A percentile compares a stretch with the other conserved stretches of the same genome.
phyloP scores from a whole-genome alignment of 148 eudicot genomes.

The Cornus suecica region DNA sequence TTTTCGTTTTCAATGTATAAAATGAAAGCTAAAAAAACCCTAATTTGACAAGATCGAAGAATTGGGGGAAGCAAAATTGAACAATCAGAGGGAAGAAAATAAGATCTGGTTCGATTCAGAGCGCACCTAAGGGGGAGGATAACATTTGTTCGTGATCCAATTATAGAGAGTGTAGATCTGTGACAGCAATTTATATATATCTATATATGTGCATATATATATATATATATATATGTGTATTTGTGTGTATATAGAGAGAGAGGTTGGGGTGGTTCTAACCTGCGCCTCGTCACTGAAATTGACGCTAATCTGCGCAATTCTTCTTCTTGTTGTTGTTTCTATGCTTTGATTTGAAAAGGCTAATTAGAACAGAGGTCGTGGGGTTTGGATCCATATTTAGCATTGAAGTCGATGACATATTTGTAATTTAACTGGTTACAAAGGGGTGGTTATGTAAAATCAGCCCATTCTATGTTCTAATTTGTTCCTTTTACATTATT shows the following conservation, averaged over 20 bases:
- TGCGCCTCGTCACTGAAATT: not conserved
- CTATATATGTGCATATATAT: no score
- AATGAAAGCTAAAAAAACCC: not conserved
- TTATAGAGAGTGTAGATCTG: not conserved
- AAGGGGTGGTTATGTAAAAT: not conserved
- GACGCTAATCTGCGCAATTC: not conserved
- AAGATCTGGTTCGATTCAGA: not conserved
- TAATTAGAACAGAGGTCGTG: not conserved
- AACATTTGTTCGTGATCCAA: not conserved
- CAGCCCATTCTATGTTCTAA: not conserved
- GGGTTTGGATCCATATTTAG: not conserved
- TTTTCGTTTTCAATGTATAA: constrained; percentile 10
- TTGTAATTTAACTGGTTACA: not conserved
- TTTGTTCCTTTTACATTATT: no score
- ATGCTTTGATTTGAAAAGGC: not conserved
- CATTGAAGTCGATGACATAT: not conserved
- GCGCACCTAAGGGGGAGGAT: not conserved
- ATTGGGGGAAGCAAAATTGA: not conserved
- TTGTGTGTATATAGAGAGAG: no score
- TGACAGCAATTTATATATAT: not conserved
- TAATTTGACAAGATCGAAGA: not conserved
- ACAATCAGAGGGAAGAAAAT: no score
- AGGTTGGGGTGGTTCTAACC: not conserved
- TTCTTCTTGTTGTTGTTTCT: no score
- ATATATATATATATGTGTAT: no score